Base-by-base conservation (phyloP, 805 yeast genomes). In the Kregervanrija pseudodelftensis region DNA sequence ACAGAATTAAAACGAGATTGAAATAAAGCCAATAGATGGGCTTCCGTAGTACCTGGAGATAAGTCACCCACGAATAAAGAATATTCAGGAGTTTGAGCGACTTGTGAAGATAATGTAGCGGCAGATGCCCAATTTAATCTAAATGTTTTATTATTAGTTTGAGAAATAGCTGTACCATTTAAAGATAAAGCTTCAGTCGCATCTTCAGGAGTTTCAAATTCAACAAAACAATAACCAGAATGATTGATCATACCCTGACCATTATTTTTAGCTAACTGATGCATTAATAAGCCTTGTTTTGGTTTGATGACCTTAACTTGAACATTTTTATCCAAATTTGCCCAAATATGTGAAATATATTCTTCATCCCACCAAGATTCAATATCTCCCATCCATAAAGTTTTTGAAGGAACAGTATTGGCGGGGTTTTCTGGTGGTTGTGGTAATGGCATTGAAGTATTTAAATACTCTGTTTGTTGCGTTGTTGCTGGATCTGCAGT, bases 381-480 rank as follows among this genome's bases (percentile, higher is more conserved):
- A 52, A 85, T 67, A 61, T 85, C 93, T 10, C 95, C 95, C 95
- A 85, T 85, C 95, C 95, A 85, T 31, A 85, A 65, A 1, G 95
- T 85, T 48, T 83, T 72, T 22, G 95, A 88, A 11, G 74, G 69
- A 8, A 62, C 67, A 1, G 73, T 67, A 38, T 73, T 72, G 3
- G 77, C 69, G 2, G 76, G 73, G 37, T 72, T 69, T 36, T 67
- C 64, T 4, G 82, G 82, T 5, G 82, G 82, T 38, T 68, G 63
- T 36, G 83, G 83, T 35, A 77, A 42, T 5, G 68, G 61, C 14
- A 63, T 57, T 34, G 55, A 47, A n/a, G 40, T 42, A 30, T 51
- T 43, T 32, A 51, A 42, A 39, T 42, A 53, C n/a, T 54, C 58
- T 2, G 43, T 12, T 15, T 22, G 28, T 7, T 22, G 28, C 7